A percentile compares a stretch with the other conserved stretches of the same genome.
These are phyloP conservation scores for Clitopilus hobsonii DNA, from an alignment of 768 basidiomycete genomes.

Conservation along the genomic window DNA sequence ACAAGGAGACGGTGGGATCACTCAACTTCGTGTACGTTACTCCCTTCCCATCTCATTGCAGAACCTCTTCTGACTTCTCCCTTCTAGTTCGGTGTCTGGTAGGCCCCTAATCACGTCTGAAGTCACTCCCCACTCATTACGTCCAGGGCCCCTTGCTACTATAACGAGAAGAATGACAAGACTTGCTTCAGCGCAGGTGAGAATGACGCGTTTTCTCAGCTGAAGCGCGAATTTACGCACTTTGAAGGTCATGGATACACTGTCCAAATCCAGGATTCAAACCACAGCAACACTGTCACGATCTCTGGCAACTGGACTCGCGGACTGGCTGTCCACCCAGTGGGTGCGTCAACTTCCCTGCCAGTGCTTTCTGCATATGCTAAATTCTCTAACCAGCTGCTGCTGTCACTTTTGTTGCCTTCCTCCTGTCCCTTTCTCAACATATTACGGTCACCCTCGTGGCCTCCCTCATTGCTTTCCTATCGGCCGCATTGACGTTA, in stretches of 20 bases:
- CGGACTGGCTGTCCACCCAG: constrained; percentile 70
- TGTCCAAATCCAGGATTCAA: constrained; percentile 33
- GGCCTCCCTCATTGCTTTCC: constrained; percentile 64
- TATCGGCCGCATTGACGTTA: constrained; percentile 63
- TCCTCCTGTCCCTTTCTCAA: constrained; percentile 56
- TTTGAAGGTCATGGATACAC: constrained; percentile 52
- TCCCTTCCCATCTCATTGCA: constrained; percentile 1
- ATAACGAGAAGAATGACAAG: constrained; percentile 34
- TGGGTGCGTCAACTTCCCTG: constrained; percentile 43
- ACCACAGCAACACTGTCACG: constrained; percentile 29
- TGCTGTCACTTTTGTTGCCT: constrained; percentile 59
- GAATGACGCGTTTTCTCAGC: constrained; percentile 7
- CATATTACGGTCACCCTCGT: constrained; percentile 54
- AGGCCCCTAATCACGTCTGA: background rate
- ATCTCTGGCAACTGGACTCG: constrained; percentile 64
- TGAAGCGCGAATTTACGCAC: background rate
- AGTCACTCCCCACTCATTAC: background rate
- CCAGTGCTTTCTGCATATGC: background rate
- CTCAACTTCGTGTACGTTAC: constrained; percentile 50
- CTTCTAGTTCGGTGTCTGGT: background rate
- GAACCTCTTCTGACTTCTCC: background rate
- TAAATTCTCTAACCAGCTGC: constrained; percentile 28
- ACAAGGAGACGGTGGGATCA: constrained; percentile 23
- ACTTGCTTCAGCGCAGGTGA: constrained; percentile 47
- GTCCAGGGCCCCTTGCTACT: constrained; percentile 59